A percentile compares a stretch with the other conserved stretches of the same genome.
Conservation (phyloP, 2,329 filamentous ascomycete species). For the Pseudohalonectria lignicola region DNA sequence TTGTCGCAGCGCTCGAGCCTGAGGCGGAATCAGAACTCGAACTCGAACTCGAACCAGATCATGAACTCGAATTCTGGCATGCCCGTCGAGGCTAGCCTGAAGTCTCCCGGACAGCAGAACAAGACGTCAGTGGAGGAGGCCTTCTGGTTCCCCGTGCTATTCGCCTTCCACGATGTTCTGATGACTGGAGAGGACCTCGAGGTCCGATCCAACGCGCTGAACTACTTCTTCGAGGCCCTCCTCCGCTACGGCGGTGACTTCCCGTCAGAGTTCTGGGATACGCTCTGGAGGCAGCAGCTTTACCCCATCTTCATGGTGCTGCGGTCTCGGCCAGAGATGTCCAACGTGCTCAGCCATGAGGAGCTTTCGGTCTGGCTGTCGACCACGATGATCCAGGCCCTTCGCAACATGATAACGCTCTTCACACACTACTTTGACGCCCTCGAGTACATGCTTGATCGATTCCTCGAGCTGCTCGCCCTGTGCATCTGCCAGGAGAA, state of each 20-base stretch:
- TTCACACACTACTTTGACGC: conserved; percentile 98
- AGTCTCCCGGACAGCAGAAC: conserved; percentile 43
- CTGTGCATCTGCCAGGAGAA: conserved; percentile 99
- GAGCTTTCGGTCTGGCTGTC: conserved; percentile 97
- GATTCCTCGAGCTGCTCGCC: conserved; percentile 89
- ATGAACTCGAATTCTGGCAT: neutral
- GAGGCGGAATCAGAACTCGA: too few species aligned
- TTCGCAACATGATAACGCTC: conserved; percentile 96
- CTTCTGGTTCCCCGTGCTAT: conserved; percentile 96
- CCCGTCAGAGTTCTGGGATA: conserved; percentile 94
- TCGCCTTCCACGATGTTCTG: conserved; percentile 95
- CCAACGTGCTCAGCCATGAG: conserved; percentile 88
- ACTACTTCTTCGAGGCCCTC: conserved; percentile 92
- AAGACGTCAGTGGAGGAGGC: conserved; percentile 90
- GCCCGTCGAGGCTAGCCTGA: conserved; percentile 25
- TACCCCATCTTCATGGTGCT: conserved; percentile 99
- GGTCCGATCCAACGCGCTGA: conserved; percentile 80
- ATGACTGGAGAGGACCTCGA: conserved; percentile 99
- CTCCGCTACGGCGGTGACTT: conserved; percentile 86
- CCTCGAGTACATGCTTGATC: conserved; percentile 93
- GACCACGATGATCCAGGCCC: conserved; percentile 96
- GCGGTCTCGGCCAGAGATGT: conserved; percentile 92
- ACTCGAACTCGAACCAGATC: conserved; percentile 22
- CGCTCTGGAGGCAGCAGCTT: conserved; percentile 89
- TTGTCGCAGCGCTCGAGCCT: conserved; percentile 56